A percentile compares a stretch with the other conserved stretches of the same genome.
These are phyloP conservation scores for Solanum gandarillasii DNA, from an alignment of 257 asterid genomes.

Conservation along the genomic window DNA sequence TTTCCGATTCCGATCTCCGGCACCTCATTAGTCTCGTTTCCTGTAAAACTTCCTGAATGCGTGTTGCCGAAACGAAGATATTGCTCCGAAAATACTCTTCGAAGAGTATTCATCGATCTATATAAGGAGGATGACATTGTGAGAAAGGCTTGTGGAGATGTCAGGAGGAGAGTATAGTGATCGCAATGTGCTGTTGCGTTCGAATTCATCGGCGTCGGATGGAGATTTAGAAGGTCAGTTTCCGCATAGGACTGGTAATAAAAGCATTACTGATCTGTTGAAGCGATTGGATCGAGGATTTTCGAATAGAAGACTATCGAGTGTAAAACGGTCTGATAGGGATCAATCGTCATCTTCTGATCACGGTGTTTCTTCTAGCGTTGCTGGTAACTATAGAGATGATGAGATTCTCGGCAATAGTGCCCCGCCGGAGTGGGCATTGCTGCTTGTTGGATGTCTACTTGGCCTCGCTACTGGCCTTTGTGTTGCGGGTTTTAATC, in stretches of 20 bases:
- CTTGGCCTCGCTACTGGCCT: slow-evolving; percentile 94
- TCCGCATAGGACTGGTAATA: slow-evolving; percentile 19
- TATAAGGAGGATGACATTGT: not conserved
- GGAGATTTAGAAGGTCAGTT: slow-evolving; percentile 60
- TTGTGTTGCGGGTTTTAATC: slow-evolving; percentile 83
- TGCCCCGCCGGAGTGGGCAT: slow-evolving; percentile 98
- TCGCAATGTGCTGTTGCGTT: slow-evolving; percentile 36
- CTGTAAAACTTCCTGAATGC: not conserved
- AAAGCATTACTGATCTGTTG: slow-evolving; percentile 27
- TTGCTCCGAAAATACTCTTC: not conserved
- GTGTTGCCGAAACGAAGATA: not conserved
- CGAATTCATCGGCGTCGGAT: slow-evolving; percentile 29
- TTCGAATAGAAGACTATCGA: slow-evolving; percentile 13
- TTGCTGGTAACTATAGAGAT: not conserved
- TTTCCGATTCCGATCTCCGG: not conserved
- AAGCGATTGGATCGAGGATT: slow-evolving; percentile 31
- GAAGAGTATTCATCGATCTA: not conserved
- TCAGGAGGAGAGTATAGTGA: slow-evolving; percentile 30
- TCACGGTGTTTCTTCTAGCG: not conserved
- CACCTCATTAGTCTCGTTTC: not conserved
- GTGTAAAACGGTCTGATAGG: slow-evolving; percentile 4
- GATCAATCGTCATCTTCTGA: not conserved
- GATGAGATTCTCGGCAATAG: slow-evolving; percentile 64
- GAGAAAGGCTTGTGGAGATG: not conserved
- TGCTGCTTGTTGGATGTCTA: slow-evolving; percentile 84